A percentile compares a stretch with the other conserved stretches of the same genome.
phyloP scores from a whole-genome alignment of 2,329 filamentous ascomycete genomes.

The Blumeria graminis region DNA sequence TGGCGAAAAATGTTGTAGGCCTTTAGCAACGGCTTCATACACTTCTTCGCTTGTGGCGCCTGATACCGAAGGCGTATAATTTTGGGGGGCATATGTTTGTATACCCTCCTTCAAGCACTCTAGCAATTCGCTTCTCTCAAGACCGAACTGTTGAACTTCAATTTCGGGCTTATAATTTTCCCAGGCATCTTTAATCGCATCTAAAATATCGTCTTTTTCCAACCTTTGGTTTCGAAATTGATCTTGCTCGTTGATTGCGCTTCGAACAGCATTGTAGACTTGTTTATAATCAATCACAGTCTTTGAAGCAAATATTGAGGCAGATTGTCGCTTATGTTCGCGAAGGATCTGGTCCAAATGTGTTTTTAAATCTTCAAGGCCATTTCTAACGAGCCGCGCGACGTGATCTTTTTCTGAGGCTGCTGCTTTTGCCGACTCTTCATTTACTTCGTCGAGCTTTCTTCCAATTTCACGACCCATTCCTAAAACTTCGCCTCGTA shows the following conservation, averaged over 20 bases:
- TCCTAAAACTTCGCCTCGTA: constrained; percentile 75
- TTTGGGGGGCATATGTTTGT: constrained; percentile 37
- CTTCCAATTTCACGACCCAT: constrained; percentile 84
- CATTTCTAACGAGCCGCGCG: constrained; percentile 52
- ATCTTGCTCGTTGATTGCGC: constrained; percentile 36
- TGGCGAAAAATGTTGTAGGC: constrained; percentile 55
- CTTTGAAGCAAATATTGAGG: constrained; percentile 35
- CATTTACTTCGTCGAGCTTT: constrained; percentile 49
- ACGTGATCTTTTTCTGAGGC: constrained; percentile 43
- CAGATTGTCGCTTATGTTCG: constrained; percentile 47
- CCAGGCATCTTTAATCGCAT: constrained; percentile 74
- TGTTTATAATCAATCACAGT: constrained; percentile 55
- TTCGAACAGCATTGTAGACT: constrained; percentile 63
- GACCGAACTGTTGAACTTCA: constrained; percentile 66
- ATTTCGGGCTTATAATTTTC: constrained; percentile 89
- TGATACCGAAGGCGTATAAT: constrained; percentile 19
- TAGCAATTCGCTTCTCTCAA: constrained; percentile 77
- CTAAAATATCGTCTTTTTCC: constrained; percentile 61
- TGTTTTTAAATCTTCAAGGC: constrained; percentile 57
- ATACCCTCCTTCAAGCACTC: constrained; percentile 71
- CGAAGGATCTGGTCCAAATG: constrained; percentile 62
- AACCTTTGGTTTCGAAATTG: constrained; percentile 27
- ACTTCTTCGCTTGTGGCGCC: constrained; percentile 64
- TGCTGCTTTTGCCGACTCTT: constrained; percentile 20
- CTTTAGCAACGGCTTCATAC: constrained; percentile 63